A percentile compares a stretch with the other conserved stretches of the same genome.
phyloP scores from a whole-genome alignment of 2,329 filamentous ascomycete genomes.

The Neocatenulostroma microsporum region DNA sequence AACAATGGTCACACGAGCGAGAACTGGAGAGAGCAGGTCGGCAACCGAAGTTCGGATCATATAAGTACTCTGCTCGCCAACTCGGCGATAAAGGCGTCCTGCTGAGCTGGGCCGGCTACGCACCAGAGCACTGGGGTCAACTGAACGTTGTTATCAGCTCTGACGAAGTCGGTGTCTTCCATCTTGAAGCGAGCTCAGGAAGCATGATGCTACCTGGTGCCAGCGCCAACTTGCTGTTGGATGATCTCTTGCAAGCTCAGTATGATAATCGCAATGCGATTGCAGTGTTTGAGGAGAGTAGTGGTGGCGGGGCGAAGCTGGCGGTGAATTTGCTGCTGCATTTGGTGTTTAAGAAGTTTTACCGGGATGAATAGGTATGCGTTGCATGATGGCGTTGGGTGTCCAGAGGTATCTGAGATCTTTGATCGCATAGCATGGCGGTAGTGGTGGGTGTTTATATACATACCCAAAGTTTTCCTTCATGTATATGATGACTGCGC shows the following conservation, averaged over 20 bases:
- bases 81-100: conserved; percentile 90
- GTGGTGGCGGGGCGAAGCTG: conserved; percentile 55
- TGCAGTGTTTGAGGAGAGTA: conserved; percentile 70
- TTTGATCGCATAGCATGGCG: too few species aligned
- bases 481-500: not conserved
- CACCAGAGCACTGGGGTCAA: conserved; percentile 77
- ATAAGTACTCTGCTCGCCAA: conserved; percentile 88
- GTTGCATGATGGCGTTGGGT: not conserved
- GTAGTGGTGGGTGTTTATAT: not conserved
- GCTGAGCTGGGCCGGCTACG: conserved; percentile 80
- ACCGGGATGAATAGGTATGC: conserved; percentile 40
- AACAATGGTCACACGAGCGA: conserved; percentile 97
- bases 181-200: conserved; percentile 80
- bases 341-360: conserved; percentile 98
- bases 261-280: conserved; percentile 97
- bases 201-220: conserved; percentile 95
- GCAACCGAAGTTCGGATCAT: conserved; percentile 94
- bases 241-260: conserved; percentile 90
- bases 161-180: conserved; percentile 90
- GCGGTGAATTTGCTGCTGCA: conserved; percentile 97
- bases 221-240: conserved; percentile 78
- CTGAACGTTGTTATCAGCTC: conserved; percentile 91
- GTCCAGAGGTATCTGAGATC: too few species aligned
- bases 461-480: not conserved
- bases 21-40: conserved; percentile 88